Evolutionary conservation across 2,329 filamentous ascomycete genomes (phyloP).

Genomic region (Pseudogymnoascus destructans): DNA sequence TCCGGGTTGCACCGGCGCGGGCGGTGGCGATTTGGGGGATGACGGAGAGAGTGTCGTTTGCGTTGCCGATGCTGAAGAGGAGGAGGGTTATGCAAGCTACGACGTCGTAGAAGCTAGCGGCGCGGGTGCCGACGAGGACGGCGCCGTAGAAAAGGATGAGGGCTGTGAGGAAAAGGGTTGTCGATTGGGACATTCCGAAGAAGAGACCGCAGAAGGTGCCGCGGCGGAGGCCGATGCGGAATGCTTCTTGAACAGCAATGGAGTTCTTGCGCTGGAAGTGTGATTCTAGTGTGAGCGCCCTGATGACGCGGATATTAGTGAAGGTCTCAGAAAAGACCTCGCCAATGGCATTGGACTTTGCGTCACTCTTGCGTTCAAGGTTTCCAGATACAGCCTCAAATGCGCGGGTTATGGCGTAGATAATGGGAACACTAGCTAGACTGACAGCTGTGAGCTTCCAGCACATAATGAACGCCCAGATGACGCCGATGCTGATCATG

Average conservation of each 20-base stretch:
- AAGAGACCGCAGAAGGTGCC: slow-evolving; percentile 55
- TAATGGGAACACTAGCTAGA: slow-evolving; percentile 52
- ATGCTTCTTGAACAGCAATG: slow-evolving; percentile 36
- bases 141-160: slow-evolving; percentile 77
- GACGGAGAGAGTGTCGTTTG: slow-evolving; percentile 54
- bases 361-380: slow-evolving; percentile 60
- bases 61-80: slow-evolving; percentile 67
- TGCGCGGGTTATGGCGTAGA: slow-evolving; percentile 50
- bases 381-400: slow-evolving; percentile 52
- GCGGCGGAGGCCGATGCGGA: slow-evolving; percentile 50
- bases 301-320: slow-evolving; percentile 64
- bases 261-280: slow-evolving; percentile 56
- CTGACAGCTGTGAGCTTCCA: slow-evolving; percentile 76
- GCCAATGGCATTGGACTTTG: slow-evolving; percentile 45
- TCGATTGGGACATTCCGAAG: slow-evolving; percentile 65
- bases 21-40: slow-evolving; percentile 72
- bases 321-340: slow-evolving; percentile 63
- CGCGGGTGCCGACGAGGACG: slow-evolving; percentile 40
- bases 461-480: slow-evolving; percentile 60
- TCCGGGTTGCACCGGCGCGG: slow-evolving; percentile 55
- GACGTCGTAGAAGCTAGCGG: slow-evolving; percentile 42
- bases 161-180: slow-evolving; percentile 58
- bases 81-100: slow-evolving; percentile 70
- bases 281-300: slow-evolving; percentile 58
- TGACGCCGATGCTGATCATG: slow-evolving; percentile 55